Base-by-base conservation (phyloP, 164 flowering plant species). In the Vitis riparia region DNA sequence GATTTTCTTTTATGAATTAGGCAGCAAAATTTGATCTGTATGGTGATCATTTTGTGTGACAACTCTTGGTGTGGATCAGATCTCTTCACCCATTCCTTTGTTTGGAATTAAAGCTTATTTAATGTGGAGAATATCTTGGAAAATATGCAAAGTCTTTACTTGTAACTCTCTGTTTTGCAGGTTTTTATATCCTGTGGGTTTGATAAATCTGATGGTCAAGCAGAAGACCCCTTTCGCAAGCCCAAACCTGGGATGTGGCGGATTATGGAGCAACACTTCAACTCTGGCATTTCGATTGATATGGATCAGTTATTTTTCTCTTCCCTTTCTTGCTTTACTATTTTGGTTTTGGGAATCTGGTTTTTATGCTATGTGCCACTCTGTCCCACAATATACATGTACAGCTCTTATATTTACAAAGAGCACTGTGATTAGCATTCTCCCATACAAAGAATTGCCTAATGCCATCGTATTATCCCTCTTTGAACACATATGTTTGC, bases 171-270 rank as follows among this genome's bases (percentile, higher is more conserved):
- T 59, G 49, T 51, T 51, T n/a, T 76, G 69, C 93, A 94, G 97
- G 97, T 94, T 62, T 94, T 92, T 68, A 83, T 95, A 66, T 95
- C 99, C 52, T 92, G 99, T 85, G 99, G 97, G 30, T 12, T 83
- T 15, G 83, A 81, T 64, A 79, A 76, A 48, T 60, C 84, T 27
- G 73, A 17, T 68, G 81, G 80, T 75, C 53, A 75, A 68, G 81
- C 60, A 27, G 90, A 81, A 69, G 98, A 93, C 49, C 82, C 80
- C 44, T 95, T 77, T 72, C 92, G 99, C 63, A 95, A 95, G 65
- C 99, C 99, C 19, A 84, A 87, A 62, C 71, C 94, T 63, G 97
- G 98, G 60, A 92, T 94, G 98, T 94, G 98, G 98, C 82, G 72
- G 23, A 75, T 94, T 50, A 85, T 94, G 98, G 88, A 87, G 81